Conservation (phyloP, 495 filamentous ascomycete species). For the Penicillium pancosmium region DNA sequence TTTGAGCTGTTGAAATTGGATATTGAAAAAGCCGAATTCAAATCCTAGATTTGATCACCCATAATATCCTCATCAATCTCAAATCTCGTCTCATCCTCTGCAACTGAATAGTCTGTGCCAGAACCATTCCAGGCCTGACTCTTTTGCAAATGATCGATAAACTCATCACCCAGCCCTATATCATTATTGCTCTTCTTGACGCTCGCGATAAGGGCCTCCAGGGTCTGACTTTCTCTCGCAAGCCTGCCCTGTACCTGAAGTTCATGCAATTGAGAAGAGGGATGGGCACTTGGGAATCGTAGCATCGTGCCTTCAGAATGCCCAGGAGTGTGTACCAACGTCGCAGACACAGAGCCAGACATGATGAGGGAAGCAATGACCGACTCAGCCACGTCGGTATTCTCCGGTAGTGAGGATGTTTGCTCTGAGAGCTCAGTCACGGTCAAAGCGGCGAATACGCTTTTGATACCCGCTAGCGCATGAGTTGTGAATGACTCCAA, state of each 20-base stretch:
- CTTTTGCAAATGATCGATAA: constrained; percentile 40
- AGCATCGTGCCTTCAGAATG: constrained; percentile 46
- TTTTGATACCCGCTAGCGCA: constrained; percentile 45
- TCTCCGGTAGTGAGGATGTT: constrained; percentile 41
- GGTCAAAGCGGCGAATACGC: constrained; percentile 51
- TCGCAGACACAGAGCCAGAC: constrained; percentile 57
- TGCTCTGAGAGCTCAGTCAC: constrained; percentile 43
- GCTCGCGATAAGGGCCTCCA: constrained; percentile 42
- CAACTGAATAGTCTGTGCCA: constrained; percentile 5
- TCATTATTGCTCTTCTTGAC: constrained; percentile 55
- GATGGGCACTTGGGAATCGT: constrained; percentile 32
- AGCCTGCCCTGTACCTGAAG: constrained; percentile 46
- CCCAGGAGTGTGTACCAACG: constrained; percentile 48
- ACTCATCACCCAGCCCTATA: constrained; percentile 62
- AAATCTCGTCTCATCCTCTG: constrained; percentile 33
- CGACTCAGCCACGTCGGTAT: constrained; percentile 47
- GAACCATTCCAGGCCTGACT: constrained; percentile 20
- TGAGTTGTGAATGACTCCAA: constrained; percentile 49
- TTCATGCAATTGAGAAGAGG: constrained; percentile 38
- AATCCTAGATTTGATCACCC: constrained; percentile 40
- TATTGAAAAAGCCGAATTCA: neutral
- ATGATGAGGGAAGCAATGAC: constrained; percentile 57
- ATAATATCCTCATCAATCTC: constrained; percentile 72
- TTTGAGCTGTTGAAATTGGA: no score
- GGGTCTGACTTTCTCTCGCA: constrained; percentile 29